Base-by-base conservation (phyloP, 176 grass and related monocot genomes). In the Oryza glumipatula region DNA sequence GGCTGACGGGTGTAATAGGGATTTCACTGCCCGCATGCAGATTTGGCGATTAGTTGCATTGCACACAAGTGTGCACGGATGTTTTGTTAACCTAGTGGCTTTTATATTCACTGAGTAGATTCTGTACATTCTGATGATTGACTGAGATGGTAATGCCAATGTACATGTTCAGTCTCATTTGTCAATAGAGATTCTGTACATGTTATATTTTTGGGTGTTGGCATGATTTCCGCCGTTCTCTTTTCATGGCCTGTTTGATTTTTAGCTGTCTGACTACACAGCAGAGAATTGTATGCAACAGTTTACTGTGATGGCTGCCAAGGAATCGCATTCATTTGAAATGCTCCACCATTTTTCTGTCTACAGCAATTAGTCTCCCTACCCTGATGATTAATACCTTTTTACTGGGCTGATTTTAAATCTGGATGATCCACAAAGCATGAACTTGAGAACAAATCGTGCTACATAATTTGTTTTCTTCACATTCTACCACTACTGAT, bases 61-160 rank as follows among this genome's bases (percentile, higher is more conserved):
- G 66, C 30, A 60, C 45, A 46, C 3, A 82, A 82, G 26, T 67
- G 17, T 82, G 35, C 43, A 52, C 76, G 14, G 52, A 58, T 60
- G n/a, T 41, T 11, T 65, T 84, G 78, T 65, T 70, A 73, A 80
- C 4, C 69, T 73, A 73, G 69, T 23, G n/a, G 22, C 9, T 0
- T 6, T 60, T 68, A 47, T 73, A 41, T 81, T 75, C 17, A 6
- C 63, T 0, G 7, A 26, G 39, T 71, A 79, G 47, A 21, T 84
- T 54, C 1, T 48, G 38, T 49, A 24, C 64, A 81, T 85, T 89
- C 13, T 26, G 76, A 80, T 80, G 44, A 65, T 68, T 67, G 39
- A 14, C 39, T 41, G 68, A 17, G 63, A 72, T 84, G 7, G 72
- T 43, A 66, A 35, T 52, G 60, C 4, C 60, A 73, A 76, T 84